phyloP scores from a whole-genome alignment of 2,329 filamentous ascomycete species.

The Botrytis hyacinthi region DNA sequence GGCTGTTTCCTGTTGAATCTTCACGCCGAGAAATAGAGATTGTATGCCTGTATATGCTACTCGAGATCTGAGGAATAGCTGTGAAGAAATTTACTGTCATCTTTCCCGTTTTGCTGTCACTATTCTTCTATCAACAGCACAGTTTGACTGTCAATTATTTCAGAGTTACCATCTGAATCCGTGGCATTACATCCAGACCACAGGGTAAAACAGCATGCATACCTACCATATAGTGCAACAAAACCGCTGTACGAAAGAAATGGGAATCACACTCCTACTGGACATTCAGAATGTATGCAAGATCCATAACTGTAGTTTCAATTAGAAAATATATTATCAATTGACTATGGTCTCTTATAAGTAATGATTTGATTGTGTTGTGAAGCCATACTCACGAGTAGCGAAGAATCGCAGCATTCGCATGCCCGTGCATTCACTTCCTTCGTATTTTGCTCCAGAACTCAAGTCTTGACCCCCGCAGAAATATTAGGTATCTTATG shows the following conservation, averaged over 20 bases:
- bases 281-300: background rate
- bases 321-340: no score
- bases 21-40: background rate
- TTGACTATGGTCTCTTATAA: background rate
- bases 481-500: no score
- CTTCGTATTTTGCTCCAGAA: background rate
- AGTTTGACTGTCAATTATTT: background rate
- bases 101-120: background rate
- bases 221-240: background rate
- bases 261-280: background rate
- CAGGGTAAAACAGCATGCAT: background rate
- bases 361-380: background rate
- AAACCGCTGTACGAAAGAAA: background rate
- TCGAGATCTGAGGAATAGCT: background rate
- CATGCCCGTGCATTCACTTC: no score
- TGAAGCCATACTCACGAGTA: background rate
- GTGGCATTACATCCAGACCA: background rate
- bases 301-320: background rate
- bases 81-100: background rate
- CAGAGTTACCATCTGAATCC: background rate
- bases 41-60: background rate
- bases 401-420: no score
- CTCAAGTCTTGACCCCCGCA: fast-evolving
- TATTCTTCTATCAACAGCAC: background rate
- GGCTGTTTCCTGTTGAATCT: background rate